Base-by-base conservation (phyloP, 202 grass and related monocot genomes). In the Schoenoplectus triqueter region DNA sequence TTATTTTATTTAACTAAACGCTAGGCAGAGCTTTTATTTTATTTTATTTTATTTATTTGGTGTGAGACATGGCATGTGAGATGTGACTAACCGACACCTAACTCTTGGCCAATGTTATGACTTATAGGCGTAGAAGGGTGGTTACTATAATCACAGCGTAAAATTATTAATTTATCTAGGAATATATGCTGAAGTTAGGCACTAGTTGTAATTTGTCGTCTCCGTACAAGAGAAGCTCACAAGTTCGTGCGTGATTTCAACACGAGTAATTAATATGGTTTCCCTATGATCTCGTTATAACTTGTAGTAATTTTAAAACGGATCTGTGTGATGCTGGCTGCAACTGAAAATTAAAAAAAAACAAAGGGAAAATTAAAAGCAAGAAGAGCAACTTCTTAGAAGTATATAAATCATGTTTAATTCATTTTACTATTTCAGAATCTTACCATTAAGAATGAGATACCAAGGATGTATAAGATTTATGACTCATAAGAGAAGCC, bases 11-110 rank as follows among this genome's bases (percentile, higher is more conserved):
- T 31, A 31, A 62, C 39, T n/a, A 69, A 44, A 13, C 10, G 66
- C 31, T 44, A 39, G 66, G 4, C 66, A 69, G 40, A 69, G 39
- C 66, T 44, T 60, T 62, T 18, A 6, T 62, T 62, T 18, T 47
- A 2, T 46, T 5, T 17, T n/a, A 60, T 60, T 60, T 76, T 40
- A 41, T 57, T 56, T 39, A 40, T 10, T 51, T 0, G 9, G 10
- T 22, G 13, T 40, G 73, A 77, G 73, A 77, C 73, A 77, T 77
- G 21, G 13, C 51, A 77, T 21, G 73, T 77, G 73, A 57, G 51
- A 77, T 21, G 73, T 77, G 73, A 57, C 73, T 59, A 22, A n/a
- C 73, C 51, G 51, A 77, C 73, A 77, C 20, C 73, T 59, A 77
- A 77, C 22, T 77, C 73, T 8, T 2, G 73, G 51, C 6, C 73